These are phyloP conservation scores for Tylopilus orsonianus DNA, from an alignment of 1,284 basidiomycete species.

Conservation along the genomic window DNA sequence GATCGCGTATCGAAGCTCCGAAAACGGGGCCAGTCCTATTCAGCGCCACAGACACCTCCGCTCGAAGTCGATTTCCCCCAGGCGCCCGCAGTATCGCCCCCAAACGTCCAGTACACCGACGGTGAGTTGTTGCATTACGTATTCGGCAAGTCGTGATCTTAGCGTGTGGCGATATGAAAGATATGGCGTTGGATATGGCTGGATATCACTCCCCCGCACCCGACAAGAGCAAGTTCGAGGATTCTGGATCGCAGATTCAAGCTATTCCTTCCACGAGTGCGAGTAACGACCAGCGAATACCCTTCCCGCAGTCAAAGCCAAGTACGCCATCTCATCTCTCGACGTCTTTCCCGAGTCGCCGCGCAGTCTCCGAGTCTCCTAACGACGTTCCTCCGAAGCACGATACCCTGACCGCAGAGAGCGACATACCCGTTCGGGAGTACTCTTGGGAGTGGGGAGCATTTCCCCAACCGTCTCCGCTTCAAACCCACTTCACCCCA, in stretches of 20 bases:
- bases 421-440: conserved; percentile 43
- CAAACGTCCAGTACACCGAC: conserved; percentile 67
- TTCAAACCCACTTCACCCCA: conserved; percentile 51
- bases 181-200: conserved; percentile 62
- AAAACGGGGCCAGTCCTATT: conserved; percentile 27
- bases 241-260: conserved; percentile 8
- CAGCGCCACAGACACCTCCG: conserved; percentile 29
- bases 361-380: conserved; percentile 29
- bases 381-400: conserved; percentile 12
- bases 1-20: conserved; percentile 20
- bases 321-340: conserved; percentile 23
- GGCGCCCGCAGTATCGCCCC: conserved; percentile 44
- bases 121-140: conserved; percentile 45
- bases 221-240: conserved; percentile 19
- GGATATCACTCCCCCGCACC: conserved; percentile 58
- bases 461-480: conserved; percentile 76
- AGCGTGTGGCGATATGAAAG: conserved; percentile 35
- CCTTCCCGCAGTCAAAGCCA: conserved; percentile 21
- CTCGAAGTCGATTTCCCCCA: conserved; percentile 23
- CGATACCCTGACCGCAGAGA: conserved; percentile 9
- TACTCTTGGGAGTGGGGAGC: conserved; percentile 88
- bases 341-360: conserved; percentile 26
- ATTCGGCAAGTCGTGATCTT: not conserved
- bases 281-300: conserved; percentile 18
- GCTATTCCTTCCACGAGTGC: not conserved